Base-by-base conservation (phyloP, 495 filamentous ascomycete genomes). In the Hypoxylon fuscum region DNA sequence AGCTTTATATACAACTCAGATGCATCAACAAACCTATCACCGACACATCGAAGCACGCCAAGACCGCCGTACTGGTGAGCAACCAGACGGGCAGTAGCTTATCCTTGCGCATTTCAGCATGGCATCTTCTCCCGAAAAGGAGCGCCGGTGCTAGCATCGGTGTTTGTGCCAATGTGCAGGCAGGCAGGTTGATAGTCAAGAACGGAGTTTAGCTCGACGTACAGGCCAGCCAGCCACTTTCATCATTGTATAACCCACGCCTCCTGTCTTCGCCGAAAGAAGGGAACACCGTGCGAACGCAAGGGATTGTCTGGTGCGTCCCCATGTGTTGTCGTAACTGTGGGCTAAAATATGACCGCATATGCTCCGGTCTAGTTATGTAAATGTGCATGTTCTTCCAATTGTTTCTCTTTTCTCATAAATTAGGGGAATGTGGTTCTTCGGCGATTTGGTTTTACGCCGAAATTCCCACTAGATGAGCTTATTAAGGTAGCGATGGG, bases 301-400 rank as follows among this genome's bases (percentile, higher is more conserved):
- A n/a, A n/a, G n/a, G n/a, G n/a, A n/a, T n/a, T n/a, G n/a, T n/a
- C n/a, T n/a, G n/a, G n/a, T n/a, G n/a, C n/a, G n/a, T n/a, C n/a
- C n/a, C 40, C 40, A n/a, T 11, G 20, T 47, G 31, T 38, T 8
- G 29, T 8, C 14, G 17, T 8, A 42, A 2, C n/a, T 5, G 18
- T 12, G 35, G 48, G 35, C 48, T 59, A 55, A 64, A 59, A 40
- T 20, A 45, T 64, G 44, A 64, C 62, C 44, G 50, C 55, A 59
- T 55, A 27, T 27, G 4, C 25, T 27, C 25, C 25, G 25, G 25
- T n/a, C n/a, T n/a, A n/a, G n/a, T n/a, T n/a, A n/a, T n/a, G n/a
- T n/a, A n/a, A n/a, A n/a, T n/a, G n/a, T n/a, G n/a, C n/a, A n/a
- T 38, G 2, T 35, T 14, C 22, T 27, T 3, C 14, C 4, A 27